Evolutionary conservation across 2,329 filamentous ascomycete species (phyloP).

Genomic region (Fusarium neocosmosporiellum): DNA sequence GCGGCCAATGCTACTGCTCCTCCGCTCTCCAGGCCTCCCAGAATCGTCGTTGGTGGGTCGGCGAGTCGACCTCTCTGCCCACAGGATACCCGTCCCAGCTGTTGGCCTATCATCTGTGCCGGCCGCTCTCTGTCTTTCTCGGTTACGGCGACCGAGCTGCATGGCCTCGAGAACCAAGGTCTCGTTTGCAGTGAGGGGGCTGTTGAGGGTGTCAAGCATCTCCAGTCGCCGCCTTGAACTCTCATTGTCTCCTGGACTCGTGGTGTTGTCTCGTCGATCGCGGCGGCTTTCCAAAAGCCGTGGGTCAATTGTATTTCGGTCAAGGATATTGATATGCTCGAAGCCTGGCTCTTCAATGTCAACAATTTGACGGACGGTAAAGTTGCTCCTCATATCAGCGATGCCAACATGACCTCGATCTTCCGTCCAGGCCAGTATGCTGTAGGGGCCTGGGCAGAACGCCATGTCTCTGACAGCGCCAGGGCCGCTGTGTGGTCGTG

Average conservation of each 20-base stretch:
- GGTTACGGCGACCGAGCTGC: conserved; percentile 63
- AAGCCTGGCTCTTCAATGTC: conserved; percentile 70
- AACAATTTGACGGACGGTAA: conserved; percentile 76
- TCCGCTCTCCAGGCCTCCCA: conserved; percentile 48
- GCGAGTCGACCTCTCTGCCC: conserved; percentile 29
- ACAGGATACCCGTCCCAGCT: conserved; percentile 14
- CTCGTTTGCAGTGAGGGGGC: conserved; percentile 65
- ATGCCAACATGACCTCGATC: conserved; percentile 82
- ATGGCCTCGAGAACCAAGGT: conserved; percentile 67
- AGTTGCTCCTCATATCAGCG: conserved; percentile 76
- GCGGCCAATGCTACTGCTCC: conserved; percentile 51
- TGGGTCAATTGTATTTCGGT: conserved; percentile 66
- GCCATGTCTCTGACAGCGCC: conserved; percentile 92
- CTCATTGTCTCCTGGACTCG: conserved; percentile 9
- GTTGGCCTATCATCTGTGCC: conserved; percentile 28
- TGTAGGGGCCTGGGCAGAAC: conserved; percentile 90
- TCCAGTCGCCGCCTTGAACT: conserved; percentile 46
- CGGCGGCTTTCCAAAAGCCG: conserved; percentile 61
- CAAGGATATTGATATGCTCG: conserved; percentile 66
- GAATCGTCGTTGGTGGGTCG: conserved; percentile 38
- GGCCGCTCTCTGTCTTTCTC: conserved; percentile 53
- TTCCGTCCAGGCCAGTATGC: conserved; percentile 94
- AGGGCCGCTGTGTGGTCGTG: conserved; percentile 73
- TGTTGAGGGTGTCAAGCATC: conserved; percentile 57
- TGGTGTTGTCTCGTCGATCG: conserved; percentile 50